Base-by-base conservation (phyloP, 2,329 filamentous ascomycete species). In the Pseudonectria buxi region DNA sequence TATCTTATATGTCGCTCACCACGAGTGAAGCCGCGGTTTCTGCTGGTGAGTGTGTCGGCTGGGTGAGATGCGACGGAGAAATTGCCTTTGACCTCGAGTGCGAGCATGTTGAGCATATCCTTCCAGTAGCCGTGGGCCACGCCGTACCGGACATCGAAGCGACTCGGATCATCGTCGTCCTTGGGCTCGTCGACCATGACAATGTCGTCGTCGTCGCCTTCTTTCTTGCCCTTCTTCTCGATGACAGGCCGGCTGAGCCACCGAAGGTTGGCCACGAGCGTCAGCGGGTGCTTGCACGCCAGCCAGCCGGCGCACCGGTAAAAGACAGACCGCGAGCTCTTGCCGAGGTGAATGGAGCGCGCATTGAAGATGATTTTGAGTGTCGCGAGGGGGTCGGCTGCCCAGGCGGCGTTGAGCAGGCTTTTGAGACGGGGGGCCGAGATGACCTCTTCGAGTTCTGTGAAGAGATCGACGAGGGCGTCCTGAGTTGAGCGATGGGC, bases 91-190 rank as follows among this genome's bases (percentile, higher is more conserved):
- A 63, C 69, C 1, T 67, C 65, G 3, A 80, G 59, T 1, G 64
- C 69, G 1, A 79, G 59, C 3, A 79, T 61, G 44, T 78, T 79
- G 3, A 78, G 56, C 3, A 78, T 56, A 47, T 79, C 74, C 44
- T 79, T 78, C 73, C 74, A 80, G 54, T 78, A 79, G 1, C 76
- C 74, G 33, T 79, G 76, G 4, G 76, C 60, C 3, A 74, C 63
- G 1, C 69, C 68, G 26, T 71, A 53, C 30, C 56, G 54, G 12
- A 71, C 62, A 26, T 74, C 65, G 37, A 63, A 63, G 7, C 51
- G 53, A 10, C 51, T 33, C 0, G 47, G 39, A 7, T 63, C 61
- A 12, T 64, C 54, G 6, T 67, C 63, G 11, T 62, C 54, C 2
- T 56, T 51, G 1, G 54, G 49, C 3, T 59, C 34, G 7, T 61